Conservation (phyloP, 768 basidiomycete genomes). For the Lanmaoa pseudosensibilis region DNA sequence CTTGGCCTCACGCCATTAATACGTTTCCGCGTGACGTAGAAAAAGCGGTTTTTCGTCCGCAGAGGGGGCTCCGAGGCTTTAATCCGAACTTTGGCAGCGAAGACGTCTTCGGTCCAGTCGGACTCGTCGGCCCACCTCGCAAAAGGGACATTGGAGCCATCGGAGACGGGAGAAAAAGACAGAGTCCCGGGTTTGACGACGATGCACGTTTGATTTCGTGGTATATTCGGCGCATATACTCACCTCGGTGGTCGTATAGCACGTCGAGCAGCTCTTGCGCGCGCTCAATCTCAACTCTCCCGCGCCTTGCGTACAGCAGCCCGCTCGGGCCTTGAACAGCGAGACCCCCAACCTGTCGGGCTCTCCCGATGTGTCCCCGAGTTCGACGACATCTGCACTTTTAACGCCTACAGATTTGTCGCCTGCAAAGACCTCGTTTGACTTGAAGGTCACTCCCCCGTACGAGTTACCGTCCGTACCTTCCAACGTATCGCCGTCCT, state of each 20-base stretch:
- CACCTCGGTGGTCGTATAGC: slow-evolving; percentile 43
- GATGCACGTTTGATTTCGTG: slow-evolving; percentile 31
- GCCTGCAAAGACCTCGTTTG: slow-evolving; percentile 57
- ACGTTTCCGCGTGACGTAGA: slow-evolving; percentile 57
- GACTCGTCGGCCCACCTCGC: slow-evolving; percentile 36
- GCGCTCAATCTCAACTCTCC: slow-evolving; percentile 81
- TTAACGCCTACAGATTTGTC: slow-evolving; percentile 76
- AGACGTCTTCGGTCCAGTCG: slow-evolving; percentile 66
- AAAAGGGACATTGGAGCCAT: slow-evolving; percentile 67
- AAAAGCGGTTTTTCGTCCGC: slow-evolving; percentile 34
- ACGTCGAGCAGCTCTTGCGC: slow-evolving; percentile 78
- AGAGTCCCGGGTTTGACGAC: slow-evolving; percentile 55
- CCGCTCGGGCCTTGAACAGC: slow-evolving; percentile 43
- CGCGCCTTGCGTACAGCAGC: slow-evolving; percentile 47
- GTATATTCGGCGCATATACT: slow-evolving; percentile 31
- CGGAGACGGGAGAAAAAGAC: slow-evolving; percentile 75
- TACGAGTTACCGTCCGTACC: slow-evolving; percentile 43
- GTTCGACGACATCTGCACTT: slow-evolving; percentile 67
- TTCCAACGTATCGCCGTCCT: slow-evolving; percentile 35
- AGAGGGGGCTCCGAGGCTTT: slow-evolving; percentile 26
- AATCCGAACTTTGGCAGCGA: slow-evolving; percentile 40
- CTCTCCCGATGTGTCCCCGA: slow-evolving; percentile 72
- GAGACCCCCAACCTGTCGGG: slow-evolving; percentile 41
- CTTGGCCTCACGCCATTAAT: slow-evolving; percentile 70
- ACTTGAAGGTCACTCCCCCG: slow-evolving; percentile 52